These are phyloP conservation scores for Kodamaea kaohsiungensis DNA, from an alignment of 805 yeast species.

Conservation along the genomic window DNA sequence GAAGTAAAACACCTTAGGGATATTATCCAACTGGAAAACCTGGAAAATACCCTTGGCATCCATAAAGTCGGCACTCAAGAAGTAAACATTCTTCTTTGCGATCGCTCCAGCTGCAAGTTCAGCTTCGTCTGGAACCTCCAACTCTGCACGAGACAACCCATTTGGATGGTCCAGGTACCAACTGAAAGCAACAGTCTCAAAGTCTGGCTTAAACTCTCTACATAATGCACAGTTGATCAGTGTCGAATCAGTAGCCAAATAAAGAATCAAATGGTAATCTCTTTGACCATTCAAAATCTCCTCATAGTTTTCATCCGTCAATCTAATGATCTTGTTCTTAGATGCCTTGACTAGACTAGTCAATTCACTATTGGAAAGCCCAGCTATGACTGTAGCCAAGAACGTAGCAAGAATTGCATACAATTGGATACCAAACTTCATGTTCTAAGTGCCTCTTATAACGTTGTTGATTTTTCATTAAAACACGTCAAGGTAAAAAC, in stretches of 20 bases:
- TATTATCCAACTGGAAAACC: slow-evolving; percentile 59
- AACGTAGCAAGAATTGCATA: slow-evolving; percentile 12
- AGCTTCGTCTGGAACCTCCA: slow-evolving; percentile 35
- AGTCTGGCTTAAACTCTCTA: slow-evolving; percentile 66
- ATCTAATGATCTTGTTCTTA: slow-evolving; percentile 19
- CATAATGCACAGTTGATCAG: slow-evolving; percentile 80
- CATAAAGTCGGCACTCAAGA: slow-evolving; percentile 73
- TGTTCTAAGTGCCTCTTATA: slow-evolving; percentile 2
- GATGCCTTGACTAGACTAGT: slow-evolving; percentile 17
- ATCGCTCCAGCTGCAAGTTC: slow-evolving; percentile 10
- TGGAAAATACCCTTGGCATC: slow-evolving; percentile 56
- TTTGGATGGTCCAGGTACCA: slow-evolving; percentile 55
- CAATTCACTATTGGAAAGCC: slow-evolving; percentile 26
- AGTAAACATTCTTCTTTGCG: slow-evolving; percentile 47
- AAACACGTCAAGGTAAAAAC: slow-evolving; percentile 8
- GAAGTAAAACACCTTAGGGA: slow-evolving; percentile 74
- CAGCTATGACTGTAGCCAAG: slow-evolving; percentile 21
- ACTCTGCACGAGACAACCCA: slow-evolving; percentile 35
- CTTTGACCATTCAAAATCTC: slow-evolving; percentile 60
- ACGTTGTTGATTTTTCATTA: slow-evolving; percentile 6
- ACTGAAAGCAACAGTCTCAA: slow-evolving; percentile 58
- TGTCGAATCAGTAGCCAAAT: slow-evolving; percentile 73
- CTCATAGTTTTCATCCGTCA: slow-evolving; percentile 60
- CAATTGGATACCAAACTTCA: slow-evolving; percentile 12
- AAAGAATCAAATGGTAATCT: slow-evolving; percentile 64